phyloP scores from a whole-genome alignment of 1,284 basidiomycete species.

The Leccinum huronense region DNA sequence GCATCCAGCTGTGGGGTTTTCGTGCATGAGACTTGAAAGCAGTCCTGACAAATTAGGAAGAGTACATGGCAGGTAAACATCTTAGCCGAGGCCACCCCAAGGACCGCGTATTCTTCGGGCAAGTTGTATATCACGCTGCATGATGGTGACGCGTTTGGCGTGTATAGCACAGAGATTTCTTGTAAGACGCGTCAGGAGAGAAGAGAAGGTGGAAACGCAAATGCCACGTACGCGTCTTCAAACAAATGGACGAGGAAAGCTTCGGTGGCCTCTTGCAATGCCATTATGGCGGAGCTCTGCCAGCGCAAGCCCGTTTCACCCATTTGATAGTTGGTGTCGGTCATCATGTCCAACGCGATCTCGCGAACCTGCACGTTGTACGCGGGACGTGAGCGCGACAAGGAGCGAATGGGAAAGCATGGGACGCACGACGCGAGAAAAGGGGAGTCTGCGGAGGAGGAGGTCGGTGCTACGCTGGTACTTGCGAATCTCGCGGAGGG shows the following conservation, averaged over 20 bases:
- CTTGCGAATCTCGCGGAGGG: slow-evolving; percentile 87
- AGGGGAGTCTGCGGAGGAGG: slow-evolving; percentile 84
- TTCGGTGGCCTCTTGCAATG: slow-evolving; percentile 93
- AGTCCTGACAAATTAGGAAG: background rate
- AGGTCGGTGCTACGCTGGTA: slow-evolving; percentile 94
- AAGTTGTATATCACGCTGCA: slow-evolving; percentile 96
- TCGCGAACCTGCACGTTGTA: slow-evolving; percentile 77
- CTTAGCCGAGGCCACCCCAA: slow-evolving; percentile 58
- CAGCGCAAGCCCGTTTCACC: slow-evolving; percentile 73
- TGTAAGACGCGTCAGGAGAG: slow-evolving; percentile 9
- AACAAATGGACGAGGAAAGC: slow-evolving; percentile 93
- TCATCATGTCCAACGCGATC: slow-evolving; percentile 84
- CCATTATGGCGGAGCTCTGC: slow-evolving; percentile 89
- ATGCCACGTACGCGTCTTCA: slow-evolving; percentile 84
- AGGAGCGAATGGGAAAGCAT: background rate
- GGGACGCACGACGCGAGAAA: slow-evolving; percentile 80
- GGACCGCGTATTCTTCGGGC: slow-evolving; percentile 91
- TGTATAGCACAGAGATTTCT: slow-evolving; percentile 94
- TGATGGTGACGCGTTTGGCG: slow-evolving; percentile 97
- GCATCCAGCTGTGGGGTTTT: background rate
- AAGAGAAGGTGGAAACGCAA: background rate
- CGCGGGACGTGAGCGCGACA: slow-evolving; percentile 4
- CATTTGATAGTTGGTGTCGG: slow-evolving; percentile 62
- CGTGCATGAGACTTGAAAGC: background rate
- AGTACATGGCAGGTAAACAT: slow-evolving; percentile 1